Base-by-base conservation (phyloP, 2,329 filamentous ascomycete species). In the Botrytis fragariae region DNA sequence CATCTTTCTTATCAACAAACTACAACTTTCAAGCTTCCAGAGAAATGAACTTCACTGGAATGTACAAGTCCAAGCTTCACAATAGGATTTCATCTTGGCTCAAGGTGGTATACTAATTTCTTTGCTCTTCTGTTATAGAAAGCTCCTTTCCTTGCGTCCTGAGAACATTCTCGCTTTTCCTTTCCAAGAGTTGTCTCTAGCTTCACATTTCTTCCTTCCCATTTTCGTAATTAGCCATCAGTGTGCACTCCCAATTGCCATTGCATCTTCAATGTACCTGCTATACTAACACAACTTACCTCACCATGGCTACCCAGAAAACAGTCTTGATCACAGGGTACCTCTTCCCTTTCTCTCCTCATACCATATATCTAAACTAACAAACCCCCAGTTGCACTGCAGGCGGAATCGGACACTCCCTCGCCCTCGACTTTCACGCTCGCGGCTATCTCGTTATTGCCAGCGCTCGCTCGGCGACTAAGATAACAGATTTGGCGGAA, bases 401-500 rank as follows among this genome's bases (percentile, higher is more conserved):
- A 4, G 83, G 83, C 9, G 83, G 84, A 39, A 81, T 84, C 32
- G 84, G 84, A 25, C 80, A 83, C 62, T 81, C 82, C 44, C 80
- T 85, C 4, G 83, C 83, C 2, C 75, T 77, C 29, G 82, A 82
- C 59, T 83, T 84, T 73, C 82, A 83, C 74, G 71, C 76, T 5
- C 62, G 65, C 22, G 84, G 83, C 1, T 77, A 82, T 35, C 79
- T 79, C 16, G 84, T 85, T 42, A 82, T 84, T 72, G 84, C 84
- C 0, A 83, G 84, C 1, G 82, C 82, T 7, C 80, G 84, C 25
- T 81, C 79, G 67, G 77, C 78, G 1, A 74, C 78, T 51, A 83
- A 82, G 69, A 77, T 83, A 22, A 57, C 76, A 4, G 78, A 81
- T 35, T 72, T 80, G 0, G 70, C 74, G 20, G 74, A 72, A 1